Evolutionary conservation across 2,329 filamentous ascomycete species (phyloP).

Genomic region (Fusarium hostae): DNA sequence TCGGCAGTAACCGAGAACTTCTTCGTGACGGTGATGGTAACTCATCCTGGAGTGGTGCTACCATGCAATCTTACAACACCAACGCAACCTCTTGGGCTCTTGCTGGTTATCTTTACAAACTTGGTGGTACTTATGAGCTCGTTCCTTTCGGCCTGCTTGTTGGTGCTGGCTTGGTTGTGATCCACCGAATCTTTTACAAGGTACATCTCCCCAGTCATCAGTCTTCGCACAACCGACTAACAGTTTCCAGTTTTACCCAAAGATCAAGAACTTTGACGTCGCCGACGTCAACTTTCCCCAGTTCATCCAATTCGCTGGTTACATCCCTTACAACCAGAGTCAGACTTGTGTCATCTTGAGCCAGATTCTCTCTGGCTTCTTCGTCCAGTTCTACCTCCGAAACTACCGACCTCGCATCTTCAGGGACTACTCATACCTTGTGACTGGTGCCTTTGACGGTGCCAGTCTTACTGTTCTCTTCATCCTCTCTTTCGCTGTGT

Average conservation of each 20-base stretch:
- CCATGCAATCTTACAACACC: constrained; percentile 61
- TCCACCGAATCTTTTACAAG: constrained; percentile 57
- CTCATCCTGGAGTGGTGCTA: constrained; percentile 63
- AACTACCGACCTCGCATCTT: constrained; percentile 64
- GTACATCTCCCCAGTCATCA: constrained; percentile 44
- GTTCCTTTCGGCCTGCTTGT: constrained; percentile 63
- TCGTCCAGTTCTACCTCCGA: constrained; percentile 62
- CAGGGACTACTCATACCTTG: constrained; percentile 64
- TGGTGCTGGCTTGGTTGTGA: constrained; percentile 56
- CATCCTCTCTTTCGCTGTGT: constrained; percentile 66
- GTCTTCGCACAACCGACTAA: neutral
- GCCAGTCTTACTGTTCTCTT: constrained; percentile 61
- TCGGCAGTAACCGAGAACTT: constrained; percentile 59
- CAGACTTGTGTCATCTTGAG: constrained; percentile 66
- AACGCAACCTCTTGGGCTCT: constrained; percentile 62
- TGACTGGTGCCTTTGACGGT: constrained; percentile 65
- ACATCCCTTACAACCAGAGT: constrained; percentile 64
- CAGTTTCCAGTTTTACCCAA: constrained; percentile 57
- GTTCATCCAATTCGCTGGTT: constrained; percentile 65
- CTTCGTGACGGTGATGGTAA: constrained; percentile 59
- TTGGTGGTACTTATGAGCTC: constrained; percentile 55
- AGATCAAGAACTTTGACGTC: constrained; percentile 54
- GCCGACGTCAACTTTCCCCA: constrained; percentile 63
- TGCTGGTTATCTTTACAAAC: constrained; percentile 63
- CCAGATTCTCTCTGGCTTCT: constrained; percentile 58